Base-by-base conservation (phyloP, 2,329 filamentous ascomycete genomes). In the Exophiala phaeomuriformis region DNA sequence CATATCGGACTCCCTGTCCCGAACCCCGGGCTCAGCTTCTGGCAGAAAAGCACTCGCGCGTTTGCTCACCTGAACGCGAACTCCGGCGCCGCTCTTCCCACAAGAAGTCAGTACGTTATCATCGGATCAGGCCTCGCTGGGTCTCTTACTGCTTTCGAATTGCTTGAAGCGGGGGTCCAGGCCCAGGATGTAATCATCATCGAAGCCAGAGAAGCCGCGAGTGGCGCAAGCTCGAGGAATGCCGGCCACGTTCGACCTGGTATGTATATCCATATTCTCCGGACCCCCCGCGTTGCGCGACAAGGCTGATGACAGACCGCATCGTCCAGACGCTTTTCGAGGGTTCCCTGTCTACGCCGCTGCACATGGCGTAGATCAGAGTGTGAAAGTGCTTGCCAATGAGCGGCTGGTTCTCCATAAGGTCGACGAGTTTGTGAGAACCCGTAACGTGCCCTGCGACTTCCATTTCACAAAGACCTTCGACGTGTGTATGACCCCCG, bases 401-500 rank as follows among this genome's bases (percentile, higher is more conserved):
- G 74, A 77, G 62, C 67, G 69, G 7, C 59, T 69, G 3, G 73
- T 75, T 1, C 64, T 73, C 8, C 58, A 73, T 10, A 66, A 56
- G 31, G 65, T 77, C 5, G 66, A 69, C 8, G 64, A 68, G 1
- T 77, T 77, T 56, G 69, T 75, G 2, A 64, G 64, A 30, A 63
- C 67, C 29, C 66, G 77, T 53, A 59, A 68, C 2, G 68, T 76
- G 0, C 64, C 65, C 5, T 76, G 74, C 52, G 75, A 77, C 52
- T 76, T 77, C 62, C 65, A 75, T 47, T 63, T 70, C 1, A 72
- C 72, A 1, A 72, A 69, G 0, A 77, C 75, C 0, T 74, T 75
- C 40, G 75, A 77, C 52, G 72, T 76, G 5, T 77, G 75, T 58
- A 65, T 77, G 63, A 76, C 73, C 0, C 64, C 64, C 0, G 73